phyloP scores from a whole-genome alignment of 2,329 filamentous ascomycete species.

The Neonectria neomacrospora region DNA sequence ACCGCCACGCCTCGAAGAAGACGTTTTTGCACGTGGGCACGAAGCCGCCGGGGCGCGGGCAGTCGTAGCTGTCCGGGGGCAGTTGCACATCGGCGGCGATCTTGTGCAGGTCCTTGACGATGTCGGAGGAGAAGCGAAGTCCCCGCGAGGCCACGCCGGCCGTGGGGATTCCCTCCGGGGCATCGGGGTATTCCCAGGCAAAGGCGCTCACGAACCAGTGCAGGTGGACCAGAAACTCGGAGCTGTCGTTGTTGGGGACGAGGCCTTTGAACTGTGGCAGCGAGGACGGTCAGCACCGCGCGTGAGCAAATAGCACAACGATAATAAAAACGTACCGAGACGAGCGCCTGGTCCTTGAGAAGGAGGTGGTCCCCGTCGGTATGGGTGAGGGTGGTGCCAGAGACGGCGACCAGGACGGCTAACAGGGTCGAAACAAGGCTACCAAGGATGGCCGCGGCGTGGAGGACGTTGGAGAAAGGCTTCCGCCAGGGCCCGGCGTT shows the following conservation, averaged over 20 bases:
- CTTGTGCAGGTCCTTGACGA: constrained; percentile 34
- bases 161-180: constrained; percentile 37
- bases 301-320: not conserved
- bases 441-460: constrained; percentile 35
- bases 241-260: constrained; percentile 41
- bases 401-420: constrained; percentile 34
- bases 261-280: constrained; percentile 41
- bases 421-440: constrained; percentile 37
- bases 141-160: constrained; percentile 38
- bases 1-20: constrained; percentile 45
- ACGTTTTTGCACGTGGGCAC: constrained; percentile 38
- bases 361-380: constrained; percentile 31
- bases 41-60: constrained; percentile 32
- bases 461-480: constrained; percentile 29
- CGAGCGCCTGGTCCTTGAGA: constrained; percentile 39
- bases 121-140: constrained; percentile 30
- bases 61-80: constrained; percentile 37
- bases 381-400: constrained; percentile 38
- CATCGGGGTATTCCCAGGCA: constrained; percentile 43
- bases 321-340: constrained; percentile 38
- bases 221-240: constrained; percentile 41
- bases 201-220: constrained; percentile 42
- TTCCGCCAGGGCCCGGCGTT: constrained; percentile 33
- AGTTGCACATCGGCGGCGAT: constrained; percentile 39
- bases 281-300: not conserved